Conservation (phyloP, 805 yeast species). For the Lipomyces spencermartinsiae region DNA sequence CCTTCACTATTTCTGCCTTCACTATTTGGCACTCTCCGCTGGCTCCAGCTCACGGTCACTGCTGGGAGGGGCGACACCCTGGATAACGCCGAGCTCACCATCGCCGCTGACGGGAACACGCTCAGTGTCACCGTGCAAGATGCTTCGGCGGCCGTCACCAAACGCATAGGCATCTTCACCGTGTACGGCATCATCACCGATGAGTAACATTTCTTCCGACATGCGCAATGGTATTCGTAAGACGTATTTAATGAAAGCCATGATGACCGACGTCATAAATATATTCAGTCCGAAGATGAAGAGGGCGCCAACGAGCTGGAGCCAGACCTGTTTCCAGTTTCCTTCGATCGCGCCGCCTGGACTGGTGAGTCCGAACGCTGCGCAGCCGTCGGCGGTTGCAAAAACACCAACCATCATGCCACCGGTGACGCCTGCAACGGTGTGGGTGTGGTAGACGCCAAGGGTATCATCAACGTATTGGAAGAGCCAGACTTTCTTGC, state of each 20-base stretch:
- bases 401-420: slow-evolving; percentile 13
- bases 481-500: slow-evolving; percentile 6
- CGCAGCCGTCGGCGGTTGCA: slow-evolving; percentile 1
- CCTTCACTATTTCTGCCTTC: too few species aligned
- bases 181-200: slow-evolving; percentile 13
- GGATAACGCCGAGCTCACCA: slow-evolving; percentile 7
- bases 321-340: slow-evolving; percentile 13
- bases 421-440: slow-evolving; percentile 3
- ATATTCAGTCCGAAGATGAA: slow-evolving; percentile 9
- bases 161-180: slow-evolving; percentile 14
- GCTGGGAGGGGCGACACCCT: background rate
- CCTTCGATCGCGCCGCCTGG: slow-evolving; percentile 10
- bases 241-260: slow-evolving; percentile 3
- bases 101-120: slow-evolving; percentile 4
- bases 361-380: slow-evolving; percentile 11
- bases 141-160: slow-evolving; percentile 7
- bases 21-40: background rate
- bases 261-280: slow-evolving; percentile 5
- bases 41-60: background rate
- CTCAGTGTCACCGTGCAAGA: background rate
- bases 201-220: background rate
- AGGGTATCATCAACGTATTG: slow-evolving; percentile 7
- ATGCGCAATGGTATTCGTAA: slow-evolving; percentile 10
- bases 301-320: slow-evolving; percentile 8
- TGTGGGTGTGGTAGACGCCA: slow-evolving; percentile 12